These are phyloP conservation scores for Talaromyces sp. DNA, from an alignment of 2,329 filamentous ascomycete species.

Conservation along the genomic window DNA sequence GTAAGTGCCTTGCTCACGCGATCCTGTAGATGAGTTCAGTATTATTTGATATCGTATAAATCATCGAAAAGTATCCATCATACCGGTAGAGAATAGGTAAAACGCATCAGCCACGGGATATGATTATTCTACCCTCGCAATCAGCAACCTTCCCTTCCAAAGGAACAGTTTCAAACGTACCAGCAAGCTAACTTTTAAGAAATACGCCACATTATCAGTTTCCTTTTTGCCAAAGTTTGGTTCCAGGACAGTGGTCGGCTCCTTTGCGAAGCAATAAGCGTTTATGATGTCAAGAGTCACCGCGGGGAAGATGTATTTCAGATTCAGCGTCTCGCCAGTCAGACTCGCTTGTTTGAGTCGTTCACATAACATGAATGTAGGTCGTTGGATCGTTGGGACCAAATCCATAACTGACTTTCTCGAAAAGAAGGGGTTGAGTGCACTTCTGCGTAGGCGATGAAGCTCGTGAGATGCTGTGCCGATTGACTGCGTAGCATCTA, in stretches of 20 bases:
- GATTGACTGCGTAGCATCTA: background rate
- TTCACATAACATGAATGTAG: background rate
- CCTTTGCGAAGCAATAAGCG: background rate
- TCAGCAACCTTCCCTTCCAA: background rate
- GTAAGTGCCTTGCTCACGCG: constrained; percentile 7
- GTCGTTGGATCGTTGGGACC: background rate
- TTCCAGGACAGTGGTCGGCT: background rate
- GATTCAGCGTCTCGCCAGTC: background rate
- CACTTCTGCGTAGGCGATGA: constrained; percentile 31
- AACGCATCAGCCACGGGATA: background rate
- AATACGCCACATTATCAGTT: background rate
- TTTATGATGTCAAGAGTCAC: background rate
- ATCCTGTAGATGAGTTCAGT: background rate
- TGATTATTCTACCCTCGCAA: background rate
- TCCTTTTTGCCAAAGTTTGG: background rate
- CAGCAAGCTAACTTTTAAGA: constrained; percentile 1
- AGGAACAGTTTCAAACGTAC: background rate
- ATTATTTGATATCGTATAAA: background rate
- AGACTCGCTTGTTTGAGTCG: background rate
- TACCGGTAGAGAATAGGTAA: background rate
- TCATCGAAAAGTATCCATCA: background rate
- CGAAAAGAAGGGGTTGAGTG: constrained; percentile 35
- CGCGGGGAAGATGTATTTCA: background rate
- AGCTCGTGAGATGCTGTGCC: constrained; percentile 28
- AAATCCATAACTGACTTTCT: background rate